These are phyloP conservation scores for Penicillium sp. DNA, from an alignment of 2,329 filamentous ascomycete species.

Conservation along the genomic window DNA sequence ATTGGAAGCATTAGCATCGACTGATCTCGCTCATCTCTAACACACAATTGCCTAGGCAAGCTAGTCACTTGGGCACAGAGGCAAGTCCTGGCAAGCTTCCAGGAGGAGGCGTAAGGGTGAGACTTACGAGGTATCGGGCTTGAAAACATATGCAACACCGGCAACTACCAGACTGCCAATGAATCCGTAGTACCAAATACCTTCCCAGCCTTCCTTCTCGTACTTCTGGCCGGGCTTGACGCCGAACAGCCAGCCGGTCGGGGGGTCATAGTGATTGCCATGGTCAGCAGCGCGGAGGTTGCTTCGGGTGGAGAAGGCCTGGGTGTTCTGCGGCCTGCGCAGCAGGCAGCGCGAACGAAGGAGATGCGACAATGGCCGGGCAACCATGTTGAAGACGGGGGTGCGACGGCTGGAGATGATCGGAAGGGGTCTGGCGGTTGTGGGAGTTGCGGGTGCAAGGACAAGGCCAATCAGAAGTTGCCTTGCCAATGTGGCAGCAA, in stretches of 20 bases:
- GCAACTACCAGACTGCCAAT: constrained; percentile 76
- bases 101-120: constrained; percentile 7
- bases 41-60: not conserved
- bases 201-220: constrained; percentile 96
- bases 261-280: constrained; percentile 85
- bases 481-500: constrained; percentile 24
- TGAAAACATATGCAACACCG: constrained; percentile 86
- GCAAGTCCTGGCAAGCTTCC: constrained; percentile 2
- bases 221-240: constrained; percentile 95
- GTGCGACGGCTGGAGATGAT: constrained; percentile 23
- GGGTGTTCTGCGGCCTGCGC: constrained; percentile 43
- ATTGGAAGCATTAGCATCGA: constrained; percentile 31
- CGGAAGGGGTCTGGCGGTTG: constrained; percentile 14
- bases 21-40: constrained; percentile 1
- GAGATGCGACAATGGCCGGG: constrained; percentile 46
- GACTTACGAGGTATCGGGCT: constrained; percentile 97
- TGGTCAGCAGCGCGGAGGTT: constrained; percentile 57
- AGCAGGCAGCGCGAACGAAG: constrained; percentile 49
- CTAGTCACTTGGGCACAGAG: not conserved
- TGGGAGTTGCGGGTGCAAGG: constrained; percentile 8
- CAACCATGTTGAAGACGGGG: constrained; percentile 45
- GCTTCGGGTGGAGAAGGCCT: constrained; percentile 51
- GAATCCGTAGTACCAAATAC: constrained; percentile 81
- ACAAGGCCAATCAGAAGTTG: constrained; percentile 20
- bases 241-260: constrained; percentile 89